These are phyloP conservation scores for Globisporangium irregulare DNA, from an alignment of 352 stramenopile genomes.

Conservation along the genomic window DNA sequence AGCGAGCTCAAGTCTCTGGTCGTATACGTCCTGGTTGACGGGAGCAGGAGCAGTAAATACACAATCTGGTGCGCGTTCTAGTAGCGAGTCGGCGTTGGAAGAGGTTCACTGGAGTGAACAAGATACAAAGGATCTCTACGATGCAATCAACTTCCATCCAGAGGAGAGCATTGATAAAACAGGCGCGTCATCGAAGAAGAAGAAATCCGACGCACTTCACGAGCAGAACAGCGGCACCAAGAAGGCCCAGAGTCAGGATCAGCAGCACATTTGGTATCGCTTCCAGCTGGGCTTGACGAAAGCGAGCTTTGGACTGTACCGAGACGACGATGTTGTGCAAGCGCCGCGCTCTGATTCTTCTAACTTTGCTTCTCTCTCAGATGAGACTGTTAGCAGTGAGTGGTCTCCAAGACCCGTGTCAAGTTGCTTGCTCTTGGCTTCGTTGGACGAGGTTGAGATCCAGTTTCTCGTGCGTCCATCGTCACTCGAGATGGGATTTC, in stretches of 20 bases:
- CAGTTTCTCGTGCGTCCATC: slow-evolving; percentile 66
- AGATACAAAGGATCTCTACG: slow-evolving; percentile 76
- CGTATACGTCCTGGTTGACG: slow-evolving; percentile 70
- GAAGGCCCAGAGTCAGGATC: slow-evolving; percentile 23
- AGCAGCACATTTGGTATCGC: slow-evolving; percentile 78
- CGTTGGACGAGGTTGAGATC: slow-evolving; percentile 64
- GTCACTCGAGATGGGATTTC: slow-evolving; percentile 65
- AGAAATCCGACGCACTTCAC: background rate
- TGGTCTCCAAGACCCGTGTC: slow-evolving; percentile 1
- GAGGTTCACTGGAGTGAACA: slow-evolving; percentile 84
- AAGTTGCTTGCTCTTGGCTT: slow-evolving; percentile 23
- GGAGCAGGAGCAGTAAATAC: slow-evolving; percentile 5
- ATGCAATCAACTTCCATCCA: slow-evolving; percentile 80
- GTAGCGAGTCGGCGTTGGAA: slow-evolving; percentile 11
- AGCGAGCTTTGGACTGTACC: slow-evolving; percentile 48
- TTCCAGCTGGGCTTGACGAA: slow-evolving; percentile 62
- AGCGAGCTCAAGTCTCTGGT: slow-evolving; percentile 56
- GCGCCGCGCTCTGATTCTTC: slow-evolving; percentile 5
- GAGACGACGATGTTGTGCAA: slow-evolving; percentile 30
- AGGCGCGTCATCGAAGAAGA: slow-evolving; percentile 8
- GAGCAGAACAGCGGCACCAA: background rate
- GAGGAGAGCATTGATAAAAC: slow-evolving; percentile 25
- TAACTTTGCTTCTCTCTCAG: background rate
- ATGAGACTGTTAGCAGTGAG: background rate
- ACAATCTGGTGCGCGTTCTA: background rate